Evolutionary conservation across 495 filamentous ascomycete species (phyloP), one percentile per base, ranked within the genome.

Genomic region (Penicillium paradoxum): DNA sequence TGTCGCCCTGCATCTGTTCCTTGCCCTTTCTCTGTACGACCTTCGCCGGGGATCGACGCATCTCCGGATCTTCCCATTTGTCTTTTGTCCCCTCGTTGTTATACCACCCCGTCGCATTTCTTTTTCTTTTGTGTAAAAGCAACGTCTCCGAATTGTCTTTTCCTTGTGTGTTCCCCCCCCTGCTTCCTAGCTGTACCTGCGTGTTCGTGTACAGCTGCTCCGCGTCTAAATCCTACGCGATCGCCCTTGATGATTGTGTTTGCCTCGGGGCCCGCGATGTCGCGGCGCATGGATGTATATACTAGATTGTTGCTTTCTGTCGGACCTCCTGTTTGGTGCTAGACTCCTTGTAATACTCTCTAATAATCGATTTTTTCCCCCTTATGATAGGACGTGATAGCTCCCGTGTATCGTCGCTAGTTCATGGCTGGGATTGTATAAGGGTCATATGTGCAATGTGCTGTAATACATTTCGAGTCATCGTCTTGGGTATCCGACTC

Each of bases 321-420:
- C 45, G 36, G 55, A 11, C 55, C 40, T 41, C 44, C 41, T 48
- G 53, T 60, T 64, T 65, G 70, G 70, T 64, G 64, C 68, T 72
- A 69, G 65, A 72, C 65, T 56, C 56, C 63, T 68, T 68, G 63
- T 74, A 71, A 71, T 66, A 63, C 54, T 44, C 57, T 57, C 48
- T 65, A 56, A 56, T 65, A 57, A 55, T 62, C 44, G 54, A 59
- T 58, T 51, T 40, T 49, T 55, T 46, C 54, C 24, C 3, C 24
- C 24, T 3, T 27, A 7, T 27, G n/a, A n/a, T n/a, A n/a, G n/a
- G n/a, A n/a, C n/a, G n/a, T n/a, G n/a, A n/a, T n/a, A n/a, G n/a
- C n/a, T n/a, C n/a, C n/a, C n/a, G n/a, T n/a, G n/a, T n/a, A n/a
- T n/a, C n/a, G n/a, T n/a, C n/a, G n/a, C n/a, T n/a, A n/a, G n/a